Percentiles rank a stretch among this genome's conserved stretches.
phyloP scores from a whole-genome alignment of 768 basidiomycete species.

The Leccinum rimulosum region DNA sequence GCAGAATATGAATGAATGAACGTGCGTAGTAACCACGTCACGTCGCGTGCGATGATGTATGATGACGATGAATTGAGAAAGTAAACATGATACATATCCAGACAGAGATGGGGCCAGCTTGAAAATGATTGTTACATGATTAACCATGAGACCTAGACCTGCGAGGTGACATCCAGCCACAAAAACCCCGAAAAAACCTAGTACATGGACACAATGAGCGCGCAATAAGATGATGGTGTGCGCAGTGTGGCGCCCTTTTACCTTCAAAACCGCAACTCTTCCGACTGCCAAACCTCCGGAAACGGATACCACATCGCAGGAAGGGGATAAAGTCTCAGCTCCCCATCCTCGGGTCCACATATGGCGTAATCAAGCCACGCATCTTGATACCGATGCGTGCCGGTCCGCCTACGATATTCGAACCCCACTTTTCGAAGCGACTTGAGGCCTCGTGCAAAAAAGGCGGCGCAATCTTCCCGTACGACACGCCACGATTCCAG shows the following conservation, averaged over 20 bases:
- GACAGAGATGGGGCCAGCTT: constrained; percentile 1
- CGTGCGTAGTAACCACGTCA: constrained; percentile 10
- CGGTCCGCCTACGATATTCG: constrained; percentile 37
- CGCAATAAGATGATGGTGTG: background rate
- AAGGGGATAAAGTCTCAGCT: constrained; percentile 20
- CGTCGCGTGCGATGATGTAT: constrained; percentile 18
- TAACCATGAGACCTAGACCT: constrained; percentile 18
- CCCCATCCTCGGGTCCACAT: constrained; percentile 18
- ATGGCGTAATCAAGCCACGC: constrained; percentile 36
- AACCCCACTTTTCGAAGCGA: constrained; percentile 33
- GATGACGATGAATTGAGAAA: constrained; percentile 7
- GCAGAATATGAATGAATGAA: constrained; percentile 17
- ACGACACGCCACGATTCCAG: constrained; percentile 31
- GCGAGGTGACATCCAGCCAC: constrained; percentile 11
- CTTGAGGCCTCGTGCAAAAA: constrained; percentile 32
- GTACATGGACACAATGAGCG: background rate
- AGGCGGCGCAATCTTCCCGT: constrained; percentile 26
- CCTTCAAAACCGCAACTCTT: constrained; percentile 22
- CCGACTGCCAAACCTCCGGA: constrained; percentile 35
- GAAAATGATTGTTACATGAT: constrained; percentile 13
- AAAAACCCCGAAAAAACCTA: constrained; percentile 3
- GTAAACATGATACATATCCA: constrained; percentile 7
- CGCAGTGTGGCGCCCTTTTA: background rate
- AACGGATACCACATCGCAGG: constrained; percentile 34
- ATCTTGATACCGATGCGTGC: constrained; percentile 36